Evolutionary conservation across 345 rosid species (phyloP), one percentile per base, ranked within the genome.

Genomic region (Carallia brachiata): DNA sequence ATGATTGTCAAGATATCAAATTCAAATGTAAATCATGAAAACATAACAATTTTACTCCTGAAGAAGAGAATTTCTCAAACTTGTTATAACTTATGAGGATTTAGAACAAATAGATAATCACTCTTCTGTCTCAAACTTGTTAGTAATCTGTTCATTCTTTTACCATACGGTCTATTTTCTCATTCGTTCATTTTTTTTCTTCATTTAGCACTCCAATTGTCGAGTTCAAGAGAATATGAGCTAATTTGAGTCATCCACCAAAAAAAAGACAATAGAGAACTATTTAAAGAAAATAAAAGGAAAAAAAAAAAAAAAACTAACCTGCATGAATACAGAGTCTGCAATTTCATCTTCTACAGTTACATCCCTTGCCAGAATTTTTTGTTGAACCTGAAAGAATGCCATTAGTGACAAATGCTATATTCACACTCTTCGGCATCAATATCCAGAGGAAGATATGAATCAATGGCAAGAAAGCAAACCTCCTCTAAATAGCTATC

Each of bases 401-500:
- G 63, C 6, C n/a, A 68, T 1, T 63, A 5, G 4, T 44, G 50
- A 44, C 12, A 44, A 44, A 12, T 44, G 50, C 5, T 12, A 44
- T 44, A 44, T 3, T 73, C 55, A 80, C 1, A 37, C 47, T 17
- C n/a, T 27, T 5, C 30, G 36, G 68, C 55, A 19, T 32, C 18
- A 28, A 28, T 30, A n/a, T 4, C 19, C 53, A 7, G 9, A 55
- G 23, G 40, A 39, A 76, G 68, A 47, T 55, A 6, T n/a, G 17
- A 69, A 50, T 23, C 12, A 44, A 47, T 48, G 27, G 6, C 8
- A 36, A 68, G 62, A 63, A 63, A 3, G 44, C 54, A 50, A 72
- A 94, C 98, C 95, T 91, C 89, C 72, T 90, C 97, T 84, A 94
- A 78, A 75, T 94, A 94, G 80, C 83, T 71, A 71, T 95, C 99